Evolutionary conservation across 768 basidiomycete species (phyloP).

Genomic region (Trametes maxima): DNA sequence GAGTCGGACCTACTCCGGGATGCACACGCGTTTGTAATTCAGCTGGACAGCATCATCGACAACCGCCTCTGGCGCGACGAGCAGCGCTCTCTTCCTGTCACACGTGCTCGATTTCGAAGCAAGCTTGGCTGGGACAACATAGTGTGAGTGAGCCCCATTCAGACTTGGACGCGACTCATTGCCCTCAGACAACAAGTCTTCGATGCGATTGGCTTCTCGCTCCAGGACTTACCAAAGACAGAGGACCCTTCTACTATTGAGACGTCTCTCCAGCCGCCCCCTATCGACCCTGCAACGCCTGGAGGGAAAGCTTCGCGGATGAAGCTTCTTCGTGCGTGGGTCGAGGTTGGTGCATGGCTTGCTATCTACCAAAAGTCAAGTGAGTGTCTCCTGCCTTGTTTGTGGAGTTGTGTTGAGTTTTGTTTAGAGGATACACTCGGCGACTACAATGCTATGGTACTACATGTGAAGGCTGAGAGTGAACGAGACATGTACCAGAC

Average conservation of each 20-base stretch:
- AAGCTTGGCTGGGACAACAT: slow-evolving; percentile 68
- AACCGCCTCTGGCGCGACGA: slow-evolving; percentile 77
- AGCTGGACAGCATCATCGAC: slow-evolving; percentile 60
- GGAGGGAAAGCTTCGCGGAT: slow-evolving; percentile 55
- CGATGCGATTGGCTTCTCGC: slow-evolving; percentile 41
- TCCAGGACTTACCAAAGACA: slow-evolving; percentile 3
- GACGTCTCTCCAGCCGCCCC: slow-evolving; percentile 54
- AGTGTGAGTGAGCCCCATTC: slow-evolving; percentile 46
- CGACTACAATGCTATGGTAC: slow-evolving; percentile 14
- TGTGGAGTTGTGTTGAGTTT: slow-evolving; percentile 35
- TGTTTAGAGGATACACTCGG: slow-evolving; percentile 14
- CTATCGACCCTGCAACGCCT: slow-evolving; percentile 47
- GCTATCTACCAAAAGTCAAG: slow-evolving; percentile 44
- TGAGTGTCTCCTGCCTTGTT: slow-evolving; percentile 42
- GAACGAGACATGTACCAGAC: slow-evolving; percentile 72
- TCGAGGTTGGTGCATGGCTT: slow-evolving; percentile 72
- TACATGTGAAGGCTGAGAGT: slow-evolving; percentile 49
- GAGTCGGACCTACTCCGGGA: slow-evolving; percentile 31
- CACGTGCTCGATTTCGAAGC: slow-evolving; percentile 54
- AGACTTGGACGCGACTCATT: not conserved
- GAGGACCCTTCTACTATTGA: slow-evolving; percentile 38
- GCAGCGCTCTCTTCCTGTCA: slow-evolving; percentile 55
- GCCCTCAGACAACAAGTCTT: slow-evolving; percentile 43
- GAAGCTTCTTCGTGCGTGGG: slow-evolving; percentile 77
- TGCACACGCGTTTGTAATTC: not conserved